Base-by-base conservation (phyloP, 768 basidiomycete species). In the Lactifluus hygrophoroides region DNA sequence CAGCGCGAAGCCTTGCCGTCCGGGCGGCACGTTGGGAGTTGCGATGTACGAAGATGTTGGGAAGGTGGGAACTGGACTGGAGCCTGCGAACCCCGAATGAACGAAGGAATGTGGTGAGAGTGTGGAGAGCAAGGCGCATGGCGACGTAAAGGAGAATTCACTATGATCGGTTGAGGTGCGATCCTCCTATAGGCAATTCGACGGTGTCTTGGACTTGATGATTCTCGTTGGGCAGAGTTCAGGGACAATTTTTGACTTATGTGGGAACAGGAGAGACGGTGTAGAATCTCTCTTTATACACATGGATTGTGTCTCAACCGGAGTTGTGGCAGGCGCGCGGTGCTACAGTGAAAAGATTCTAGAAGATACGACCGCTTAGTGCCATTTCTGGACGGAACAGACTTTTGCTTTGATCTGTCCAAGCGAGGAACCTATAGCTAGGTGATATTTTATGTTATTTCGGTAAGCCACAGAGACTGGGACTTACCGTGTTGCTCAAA, bases 101-200 rank as follows among this genome's bases (percentile, higher is more conserved):
- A n/a, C 34, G 51, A 8, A 57, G 59, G 28, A 45, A 32, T 10
- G 40, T 38, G 9, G 59, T 25, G 13, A 58, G n/a, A 46, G 19
- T 34, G 40, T 48, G 48, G 52, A 54, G 40, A 43, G n/a, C 13
- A n/a, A 54, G 16, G 28, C 46, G 58, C 52, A 59, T 59, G 52
- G 23, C 42, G 19, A 43, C 13, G 17, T 11, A 27, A 25, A 7
- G 19, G n/a, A 8, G 19, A 21, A 21, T 43, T 32, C 9, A 32
- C 21, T 43, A 13, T 5, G 32, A 21, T 23, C 14, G 43, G 21
- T 54, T 14, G 17, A 23, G 34, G 30, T 23, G 21, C 9, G 32
- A 5, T 34, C 51, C 14, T 42, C 13, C n/a, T 42, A 19, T 44
- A 13, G 32, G n/a, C 1, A 17, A n/a, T n/a, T n/a, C n/a, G n/a